Conservation (phyloP, 495 filamentous ascomycete genomes). For the Lasiosphaeris hirsuta region DNA sequence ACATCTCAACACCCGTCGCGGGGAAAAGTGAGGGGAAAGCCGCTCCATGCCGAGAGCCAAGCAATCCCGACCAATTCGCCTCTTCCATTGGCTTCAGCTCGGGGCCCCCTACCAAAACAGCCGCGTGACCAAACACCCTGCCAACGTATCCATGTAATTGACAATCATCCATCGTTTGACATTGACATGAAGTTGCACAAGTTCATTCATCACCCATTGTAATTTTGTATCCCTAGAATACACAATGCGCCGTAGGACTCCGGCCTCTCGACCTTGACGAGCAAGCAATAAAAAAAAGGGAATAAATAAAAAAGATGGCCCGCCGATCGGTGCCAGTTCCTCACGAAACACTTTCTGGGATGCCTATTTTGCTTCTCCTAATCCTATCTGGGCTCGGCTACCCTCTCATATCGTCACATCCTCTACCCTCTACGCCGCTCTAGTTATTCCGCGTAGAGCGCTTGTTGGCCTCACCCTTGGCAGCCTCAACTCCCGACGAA, state of each 20-base stretch:
- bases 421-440: constrained; percentile 5
- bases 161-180: no score
- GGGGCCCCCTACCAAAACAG: not conserved
- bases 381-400: constrained; percentile 8
- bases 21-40: constrained; percentile 13
- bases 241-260: constrained; percentile 19
- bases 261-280: constrained; percentile 10
- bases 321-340: constrained; percentile 8
- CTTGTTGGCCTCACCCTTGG: constrained; percentile 59
- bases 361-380: constrained; percentile 16
- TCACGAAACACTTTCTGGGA: not conserved
- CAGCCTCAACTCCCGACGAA: constrained; percentile 61
- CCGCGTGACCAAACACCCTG: not conserved
- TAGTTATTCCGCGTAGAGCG: constrained; percentile 47
- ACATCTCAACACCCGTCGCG: not conserved
- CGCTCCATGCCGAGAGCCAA: constrained; percentile 23
- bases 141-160: not conserved
- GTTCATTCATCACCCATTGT: not conserved
- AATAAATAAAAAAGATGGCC: not conserved
- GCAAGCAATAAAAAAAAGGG: constrained; percentile 3
- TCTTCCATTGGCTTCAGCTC: constrained; percentile 6
- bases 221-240: constrained; percentile 23
- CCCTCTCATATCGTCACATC: constrained; percentile 11
- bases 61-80: not conserved
- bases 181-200: no score